A percentile compares a stretch with the other conserved stretches of the same genome.
These are phyloP conservation scores for Dillenia suffruticosa DNA, from an alignment of 164 flowering plant genomes.

Conservation along the genomic window DNA sequence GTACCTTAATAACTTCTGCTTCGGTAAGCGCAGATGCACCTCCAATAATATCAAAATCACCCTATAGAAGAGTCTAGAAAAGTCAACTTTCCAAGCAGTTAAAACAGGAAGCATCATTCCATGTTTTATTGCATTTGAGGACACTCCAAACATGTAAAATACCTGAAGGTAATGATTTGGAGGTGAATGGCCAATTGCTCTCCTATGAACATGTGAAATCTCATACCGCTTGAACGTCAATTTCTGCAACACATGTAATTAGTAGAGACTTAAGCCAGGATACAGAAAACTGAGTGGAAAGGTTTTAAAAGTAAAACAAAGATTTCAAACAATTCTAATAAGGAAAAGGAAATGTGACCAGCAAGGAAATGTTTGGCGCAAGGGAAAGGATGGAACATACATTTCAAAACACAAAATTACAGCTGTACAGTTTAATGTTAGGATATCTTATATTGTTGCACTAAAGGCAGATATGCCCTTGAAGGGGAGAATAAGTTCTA, in stretches of 20 bases:
- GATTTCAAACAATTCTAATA: too few relatives aligned
- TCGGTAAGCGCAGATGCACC: constrained; percentile 78
- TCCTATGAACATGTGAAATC: constrained; percentile 71
- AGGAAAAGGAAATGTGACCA: too few relatives aligned
- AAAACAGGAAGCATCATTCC: not conserved
- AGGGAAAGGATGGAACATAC: too few relatives aligned
- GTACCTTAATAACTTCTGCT: constrained; percentile 88
- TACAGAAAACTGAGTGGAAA: too few relatives aligned
- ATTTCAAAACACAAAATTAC: too few relatives aligned
- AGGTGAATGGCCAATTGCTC: constrained; percentile 88
- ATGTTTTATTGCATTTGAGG: not conserved
- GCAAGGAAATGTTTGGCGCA: too few relatives aligned
- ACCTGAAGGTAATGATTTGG: constrained; percentile 97
- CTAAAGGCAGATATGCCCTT: too few relatives aligned
- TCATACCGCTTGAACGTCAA: constrained; percentile 79
- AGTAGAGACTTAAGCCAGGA: too few relatives aligned
- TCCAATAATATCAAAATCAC: constrained; percentile 92
- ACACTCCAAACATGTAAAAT: not conserved
- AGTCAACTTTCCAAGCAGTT: constrained; percentile 1
- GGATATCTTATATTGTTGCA: too few relatives aligned
- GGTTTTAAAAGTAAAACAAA: not conserved
- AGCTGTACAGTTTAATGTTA: too few relatives aligned
- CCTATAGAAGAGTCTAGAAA: constrained; percentile 34
- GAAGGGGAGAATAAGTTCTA: too few relatives aligned
- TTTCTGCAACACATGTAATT: constrained; percentile 36